Percentiles rank a stretch among this genome's conserved stretches.
phyloP scores from a whole-genome alignment of 2,329 filamentous ascomycete species.

The Sporothrix dimorphospora region DNA sequence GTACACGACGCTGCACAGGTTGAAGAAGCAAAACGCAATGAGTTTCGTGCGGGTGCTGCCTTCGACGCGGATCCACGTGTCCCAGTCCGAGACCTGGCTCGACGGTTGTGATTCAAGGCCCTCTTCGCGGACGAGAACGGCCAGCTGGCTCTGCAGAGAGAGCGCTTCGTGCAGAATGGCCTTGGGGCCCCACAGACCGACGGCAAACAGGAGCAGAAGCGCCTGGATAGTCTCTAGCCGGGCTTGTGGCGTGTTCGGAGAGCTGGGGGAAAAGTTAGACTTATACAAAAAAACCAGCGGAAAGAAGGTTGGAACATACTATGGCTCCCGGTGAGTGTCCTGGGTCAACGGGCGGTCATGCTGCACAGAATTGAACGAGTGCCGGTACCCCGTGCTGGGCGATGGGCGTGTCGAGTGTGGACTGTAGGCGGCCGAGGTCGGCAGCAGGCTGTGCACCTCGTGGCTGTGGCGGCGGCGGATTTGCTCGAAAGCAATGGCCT shows the following conservation, averaged over 20 bases:
- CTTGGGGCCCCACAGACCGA: slow-evolving; percentile 64
- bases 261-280: slow-evolving; percentile 45
- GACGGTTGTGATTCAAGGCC: slow-evolving; percentile 55
- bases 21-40: slow-evolving; percentile 65
- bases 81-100: slow-evolving; percentile 57
- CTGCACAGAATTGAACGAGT: slow-evolving; percentile 62
- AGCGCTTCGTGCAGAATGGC: slow-evolving; percentile 63
- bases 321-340: slow-evolving; percentile 62
- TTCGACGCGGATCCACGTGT: slow-evolving; percentile 62
- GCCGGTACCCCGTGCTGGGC: slow-evolving; percentile 59
- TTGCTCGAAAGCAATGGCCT: slow-evolving; percentile 61
- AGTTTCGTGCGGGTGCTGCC: slow-evolving; percentile 61
- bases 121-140: slow-evolving; percentile 62
- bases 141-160: slow-evolving; percentile 61
- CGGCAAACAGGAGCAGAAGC: slow-evolving; percentile 61
- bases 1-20: slow-evolving; percentile 64
- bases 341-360: slow-evolving; percentile 60
- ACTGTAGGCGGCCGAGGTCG: slow-evolving; percentile 61
- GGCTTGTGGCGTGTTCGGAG: slow-evolving; percentile 61
- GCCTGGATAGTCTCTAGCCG: slow-evolving; percentile 68
- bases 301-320: slow-evolving; percentile 49
- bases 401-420: slow-evolving; percentile 63
- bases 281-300: background rate
- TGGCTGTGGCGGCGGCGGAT: slow-evolving; percentile 60
- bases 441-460: slow-evolving; percentile 59